These are phyloP conservation scores for Puccinia novopanici DNA, from an alignment of 1,284 basidiomycete species.

Conservation along the genomic window DNA sequence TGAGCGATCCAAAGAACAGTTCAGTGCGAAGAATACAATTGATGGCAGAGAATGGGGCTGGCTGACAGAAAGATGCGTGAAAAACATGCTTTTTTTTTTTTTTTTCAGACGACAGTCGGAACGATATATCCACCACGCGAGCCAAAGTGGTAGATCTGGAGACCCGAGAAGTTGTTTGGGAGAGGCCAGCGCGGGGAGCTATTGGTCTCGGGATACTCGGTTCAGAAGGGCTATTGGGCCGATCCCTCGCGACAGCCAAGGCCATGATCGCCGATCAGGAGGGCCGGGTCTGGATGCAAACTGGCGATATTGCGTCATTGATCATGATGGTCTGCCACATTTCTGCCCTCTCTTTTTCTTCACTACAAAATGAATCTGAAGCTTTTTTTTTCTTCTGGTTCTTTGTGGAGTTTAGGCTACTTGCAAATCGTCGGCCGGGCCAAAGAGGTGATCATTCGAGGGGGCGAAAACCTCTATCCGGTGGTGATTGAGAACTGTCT, in stretches of 20 bases:
- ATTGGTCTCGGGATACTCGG: slow-evolving; percentile 48
- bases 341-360: neutral
- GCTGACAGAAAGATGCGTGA: neutral
- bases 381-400: no score
- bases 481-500: slow-evolving; percentile 51
- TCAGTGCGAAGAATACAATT: neutral
- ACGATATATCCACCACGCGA: slow-evolving; percentile 49
- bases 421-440: slow-evolving; percentile 50
- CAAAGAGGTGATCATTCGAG: slow-evolving; percentile 53
- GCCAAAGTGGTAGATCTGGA: slow-evolving; percentile 49
- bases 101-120: slow-evolving; percentile 52
- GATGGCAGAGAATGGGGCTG: neutral
- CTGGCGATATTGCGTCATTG: slow-evolving; percentile 51
- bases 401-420: no score
- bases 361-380: no score
- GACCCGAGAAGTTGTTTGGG: slow-evolving; percentile 14
- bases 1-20: slow-evolving; percentile 26
- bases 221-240: slow-evolving; percentile 51
- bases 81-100: neutral
- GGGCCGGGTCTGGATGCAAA: slow-evolving; percentile 49
- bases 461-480: slow-evolving; percentile 52
- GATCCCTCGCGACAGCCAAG: slow-evolving; percentile 47
- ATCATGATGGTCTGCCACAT: slow-evolving; percentile 37
- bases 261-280: slow-evolving; percentile 41
- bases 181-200: slow-evolving; percentile 47